These are phyloP conservation scores for Plantago major DNA, from an alignment of 257 asterid species.

Conservation along the genomic window DNA sequence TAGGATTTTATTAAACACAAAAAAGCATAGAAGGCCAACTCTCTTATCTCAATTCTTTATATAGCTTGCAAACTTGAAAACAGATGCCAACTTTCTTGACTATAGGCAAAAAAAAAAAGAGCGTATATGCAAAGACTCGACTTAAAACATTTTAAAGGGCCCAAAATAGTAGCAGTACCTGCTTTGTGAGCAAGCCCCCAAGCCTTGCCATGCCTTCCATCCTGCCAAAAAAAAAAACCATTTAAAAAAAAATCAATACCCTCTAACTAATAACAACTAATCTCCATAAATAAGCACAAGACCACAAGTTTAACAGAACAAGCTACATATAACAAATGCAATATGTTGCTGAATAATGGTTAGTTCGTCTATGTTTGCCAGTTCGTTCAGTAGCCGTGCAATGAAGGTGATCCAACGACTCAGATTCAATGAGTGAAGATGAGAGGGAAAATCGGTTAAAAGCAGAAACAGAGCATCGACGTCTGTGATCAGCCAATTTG, in stretches of 20 bases:
- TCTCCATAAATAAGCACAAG: neutral
- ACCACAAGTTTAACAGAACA: neutral
- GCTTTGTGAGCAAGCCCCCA: constrained; percentile 88
- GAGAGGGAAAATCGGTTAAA: no score
- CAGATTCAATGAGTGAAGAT: no score
- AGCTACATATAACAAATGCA: neutral
- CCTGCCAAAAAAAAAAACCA: constrained; percentile 43
- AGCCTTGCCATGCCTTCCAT: constrained; percentile 95
- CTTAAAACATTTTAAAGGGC: neutral
- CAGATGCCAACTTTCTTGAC: neutral
- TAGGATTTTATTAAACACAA: neutral
- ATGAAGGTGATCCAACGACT: no score
- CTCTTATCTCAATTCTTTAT: neutral
- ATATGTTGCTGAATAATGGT: no score
- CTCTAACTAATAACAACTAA: constrained; percentile 1
- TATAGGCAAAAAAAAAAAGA: no score
- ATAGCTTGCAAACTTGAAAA: neutral
- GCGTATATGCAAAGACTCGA: no score
- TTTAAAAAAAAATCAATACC: neutral
- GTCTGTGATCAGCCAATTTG: no score
- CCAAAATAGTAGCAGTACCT: constrained; percentile 34
- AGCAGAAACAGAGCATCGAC: no score
- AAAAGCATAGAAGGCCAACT: neutral
- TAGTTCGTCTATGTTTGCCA: no score
- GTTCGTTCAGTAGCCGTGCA: no score